Conservation (phyloP, 1,139 yeast species). For the Komagataea norvegica region DNA sequence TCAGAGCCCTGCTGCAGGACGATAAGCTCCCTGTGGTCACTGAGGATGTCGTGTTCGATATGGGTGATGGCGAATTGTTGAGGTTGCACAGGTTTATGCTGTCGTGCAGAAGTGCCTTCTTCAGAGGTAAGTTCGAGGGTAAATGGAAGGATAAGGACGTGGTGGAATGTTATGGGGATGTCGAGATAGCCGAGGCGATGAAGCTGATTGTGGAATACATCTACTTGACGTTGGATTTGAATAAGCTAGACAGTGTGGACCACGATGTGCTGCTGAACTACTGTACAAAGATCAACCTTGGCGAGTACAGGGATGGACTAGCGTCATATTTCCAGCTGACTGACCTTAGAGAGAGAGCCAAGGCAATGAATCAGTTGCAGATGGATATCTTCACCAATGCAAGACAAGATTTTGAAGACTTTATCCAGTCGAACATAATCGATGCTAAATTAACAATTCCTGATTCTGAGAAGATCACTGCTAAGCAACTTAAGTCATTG, state of each 20-base stretch:
- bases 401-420: slow-evolving; percentile 38
- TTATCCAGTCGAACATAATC: slow-evolving; percentile 40
- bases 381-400: slow-evolving; percentile 44
- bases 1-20: slow-evolving; percentile 38
- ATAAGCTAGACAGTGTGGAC: slow-evolving; percentile 31
- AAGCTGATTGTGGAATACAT: slow-evolving; percentile 44
- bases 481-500: slow-evolving; percentile 9
- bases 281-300: slow-evolving; percentile 36
- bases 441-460: slow-evolving; percentile 19
- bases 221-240: slow-evolving; percentile 42
- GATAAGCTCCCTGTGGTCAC: slow-evolving; percentile 36
- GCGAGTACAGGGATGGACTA: slow-evolving; percentile 35
- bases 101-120: slow-evolving; percentile 32
- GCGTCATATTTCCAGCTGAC: slow-evolving; percentile 26
- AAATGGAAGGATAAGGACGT: slow-evolving; percentile 21
- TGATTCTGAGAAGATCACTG: slow-evolving; percentile 2
- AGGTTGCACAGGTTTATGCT: slow-evolving; percentile 38
- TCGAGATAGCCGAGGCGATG: slow-evolving; percentile 29
- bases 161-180: slow-evolving; percentile 19
- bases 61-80: slow-evolving; percentile 3
- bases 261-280: slow-evolving; percentile 30
- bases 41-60: slow-evolving; percentile 33
- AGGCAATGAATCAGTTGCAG: slow-evolving; percentile 42
- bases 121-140: slow-evolving; percentile 22
- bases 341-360: slow-evolving; percentile 32